Conservation (phyloP, 257 asterid genomes). For the Forsythia suspensa region DNA sequence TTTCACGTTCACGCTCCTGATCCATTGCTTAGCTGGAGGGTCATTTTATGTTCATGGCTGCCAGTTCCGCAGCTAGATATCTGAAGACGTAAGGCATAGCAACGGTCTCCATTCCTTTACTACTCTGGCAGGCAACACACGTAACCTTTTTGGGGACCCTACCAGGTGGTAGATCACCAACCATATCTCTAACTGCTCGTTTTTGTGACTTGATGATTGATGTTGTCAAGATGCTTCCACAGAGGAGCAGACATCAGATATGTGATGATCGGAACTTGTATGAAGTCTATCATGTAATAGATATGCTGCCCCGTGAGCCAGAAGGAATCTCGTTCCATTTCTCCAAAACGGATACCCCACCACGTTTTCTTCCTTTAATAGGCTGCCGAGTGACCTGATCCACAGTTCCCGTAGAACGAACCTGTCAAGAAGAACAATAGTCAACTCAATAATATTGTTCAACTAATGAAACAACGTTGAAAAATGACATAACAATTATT, state of each 20-base stretch:
- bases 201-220: conserved; percentile 50
- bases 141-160: conserved; percentile 60
- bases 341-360: conserved; percentile 99
- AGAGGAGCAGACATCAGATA: conserved; percentile 88
- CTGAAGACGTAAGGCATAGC: conserved; percentile 94
- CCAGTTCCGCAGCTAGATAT: conserved; percentile 90
- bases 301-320: conserved; percentile 98
- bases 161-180: conserved; percentile 54
- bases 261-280: conserved; percentile 83
- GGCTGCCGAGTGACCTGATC: conserved; percentile 93
- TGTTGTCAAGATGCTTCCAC: conserved; percentile 85
- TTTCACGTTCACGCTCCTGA: conserved; percentile 30
- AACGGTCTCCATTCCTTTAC: conserved; percentile 95
- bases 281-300: conserved; percentile 93
- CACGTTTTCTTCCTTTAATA: conserved; percentile 91
- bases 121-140: conserved; percentile 69
- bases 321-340: conserved; percentile 96
- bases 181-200: conserved; percentile 45
- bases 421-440: conserved; percentile 45
- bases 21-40: conserved; percentile 60
- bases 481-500: background rate
- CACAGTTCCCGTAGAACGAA: conserved; percentile 86
- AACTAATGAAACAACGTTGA: background rate
- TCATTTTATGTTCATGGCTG: conserved; percentile 92
- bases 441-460: background rate